Base-by-base conservation (phyloP, 2,329 filamentous ascomycete genomes). In the Beauveria pseudobassiana region DNA sequence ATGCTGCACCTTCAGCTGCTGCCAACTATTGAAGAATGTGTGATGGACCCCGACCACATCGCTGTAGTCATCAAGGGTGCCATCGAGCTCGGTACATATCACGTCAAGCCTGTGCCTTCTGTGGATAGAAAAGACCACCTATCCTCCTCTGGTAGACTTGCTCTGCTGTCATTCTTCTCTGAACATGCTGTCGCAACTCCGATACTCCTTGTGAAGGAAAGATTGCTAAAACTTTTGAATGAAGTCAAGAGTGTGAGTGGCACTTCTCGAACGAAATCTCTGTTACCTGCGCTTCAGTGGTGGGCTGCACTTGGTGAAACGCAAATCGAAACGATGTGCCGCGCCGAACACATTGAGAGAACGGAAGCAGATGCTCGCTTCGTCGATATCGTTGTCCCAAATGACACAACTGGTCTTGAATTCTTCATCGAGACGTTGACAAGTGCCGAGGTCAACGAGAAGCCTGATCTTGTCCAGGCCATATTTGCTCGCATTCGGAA, bases 21-120 rank as follows among this genome's bases (percentile, higher is more conserved):
- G 22, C 90, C 90, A 0, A 84, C 82, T 2, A 76, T 96, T 10
- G 93, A 97, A 73, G 95, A 97, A 73, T 96, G 88, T 69, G 81
- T 93, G 3, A 83, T 97, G 66, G 92, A 98, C 70, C 77, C 85
- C 4, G 83, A 82, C 30, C 87, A 95, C 64, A 80, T 96, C 50
- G 77, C 82, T 28, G 83, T 83, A 22, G 81, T 87, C 2, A 72
- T 96, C 5, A 75, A 76, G 51, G 67, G 70, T 6, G 67, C 70
- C 12, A 72, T 78, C 55, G 75, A 76, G 64, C 72, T 73, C 40
- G 76, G 78, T 20, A 78, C 74, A 65, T 77, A 76, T 34, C 69
- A 71, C 34, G 63, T 65, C 16, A 67, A 70, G 22, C 71, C 73
- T 1, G 67, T 69, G 16, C 66, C 72, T 26, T 69, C 72, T 6